A percentile compares a stretch with the other conserved stretches of the same genome.
phyloP scores from a whole-genome alignment of 176 grass and related monocot genomes.

The Rhynchospora pubera region DNA sequence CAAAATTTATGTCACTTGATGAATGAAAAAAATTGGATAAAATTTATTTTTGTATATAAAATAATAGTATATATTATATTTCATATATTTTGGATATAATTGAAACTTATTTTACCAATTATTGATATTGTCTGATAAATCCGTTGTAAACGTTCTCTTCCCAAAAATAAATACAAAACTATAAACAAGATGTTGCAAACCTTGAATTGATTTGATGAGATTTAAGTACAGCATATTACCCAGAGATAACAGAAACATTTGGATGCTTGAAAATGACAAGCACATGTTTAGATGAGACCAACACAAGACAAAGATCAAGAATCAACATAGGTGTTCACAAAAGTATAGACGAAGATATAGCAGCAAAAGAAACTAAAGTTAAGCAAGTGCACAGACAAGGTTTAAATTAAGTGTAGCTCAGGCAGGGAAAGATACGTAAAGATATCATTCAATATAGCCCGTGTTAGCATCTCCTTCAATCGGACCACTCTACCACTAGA shows the following conservation, averaged over 20 bases:
- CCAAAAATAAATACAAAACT: background rate
- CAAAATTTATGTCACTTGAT: too few species aligned
- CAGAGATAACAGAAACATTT: background rate
- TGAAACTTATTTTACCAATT: too few species aligned
- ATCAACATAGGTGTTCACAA: constrained; percentile 4
- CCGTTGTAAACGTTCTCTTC: too few species aligned
- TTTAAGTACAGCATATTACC: background rate
- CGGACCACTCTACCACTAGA: background rate
- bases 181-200: background rate
- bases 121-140: too few species aligned
- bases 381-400: background rate
- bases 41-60: too few species aligned
- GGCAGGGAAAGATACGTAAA: background rate
- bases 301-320: constrained; percentile 4
- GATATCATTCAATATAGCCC: background rate
- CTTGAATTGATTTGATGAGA: constrained; percentile 7
- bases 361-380: background rate
- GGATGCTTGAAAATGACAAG: constrained; percentile 2
- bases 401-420: background rate
- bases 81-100: too few species aligned
- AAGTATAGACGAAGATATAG: background rate
- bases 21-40: too few species aligned
- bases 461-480: background rate
- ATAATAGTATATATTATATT: too few species aligned
- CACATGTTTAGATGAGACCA: background rate